Evolutionary conservation across 2,329 filamentous ascomycete species (phyloP).

Genomic region (Neofusicoccum laricinum): DNA sequence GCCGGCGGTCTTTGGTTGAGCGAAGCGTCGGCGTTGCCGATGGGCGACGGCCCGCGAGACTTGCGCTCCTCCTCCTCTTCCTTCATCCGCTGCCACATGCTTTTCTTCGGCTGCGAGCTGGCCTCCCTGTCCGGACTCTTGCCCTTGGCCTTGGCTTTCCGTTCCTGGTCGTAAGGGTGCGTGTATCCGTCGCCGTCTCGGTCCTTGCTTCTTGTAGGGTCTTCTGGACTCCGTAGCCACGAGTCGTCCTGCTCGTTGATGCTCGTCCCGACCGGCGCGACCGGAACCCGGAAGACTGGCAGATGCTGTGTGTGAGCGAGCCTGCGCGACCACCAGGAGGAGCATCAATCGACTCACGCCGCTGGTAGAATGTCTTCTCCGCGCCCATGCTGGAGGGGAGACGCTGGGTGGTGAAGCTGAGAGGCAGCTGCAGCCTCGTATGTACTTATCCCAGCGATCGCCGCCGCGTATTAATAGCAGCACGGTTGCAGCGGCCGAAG

Average conservation of each 20-base stretch:
- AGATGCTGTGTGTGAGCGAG: background rate
- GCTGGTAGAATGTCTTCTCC: background rate
- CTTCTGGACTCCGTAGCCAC: background rate
- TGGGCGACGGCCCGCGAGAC: too few species aligned
- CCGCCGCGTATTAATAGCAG: too few species aligned
- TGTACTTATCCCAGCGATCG: too few species aligned
- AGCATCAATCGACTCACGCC: background rate
- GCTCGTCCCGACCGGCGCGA: background rate
- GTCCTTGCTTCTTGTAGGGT: background rate
- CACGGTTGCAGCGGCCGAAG: too few species aligned
- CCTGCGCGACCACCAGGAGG: too few species aligned
- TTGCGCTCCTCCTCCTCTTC: too few species aligned
- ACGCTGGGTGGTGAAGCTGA: background rate
- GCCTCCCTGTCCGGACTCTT: too few species aligned
- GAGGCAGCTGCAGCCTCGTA: too few species aligned
- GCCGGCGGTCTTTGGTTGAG: too few species aligned
- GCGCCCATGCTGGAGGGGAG: background rate
- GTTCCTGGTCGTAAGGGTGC: background rate
- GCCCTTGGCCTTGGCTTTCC: background rate
- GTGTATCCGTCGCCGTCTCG: background rate
- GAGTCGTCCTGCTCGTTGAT: background rate
- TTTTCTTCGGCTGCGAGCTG: too few species aligned
- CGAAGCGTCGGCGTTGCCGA: too few species aligned
- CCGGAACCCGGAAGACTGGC: constrained; percentile 1
- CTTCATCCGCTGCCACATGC: too few species aligned